Conservation (phyloP, 108 stramenopile species). For the Cyclotella kingstonii region DNA sequence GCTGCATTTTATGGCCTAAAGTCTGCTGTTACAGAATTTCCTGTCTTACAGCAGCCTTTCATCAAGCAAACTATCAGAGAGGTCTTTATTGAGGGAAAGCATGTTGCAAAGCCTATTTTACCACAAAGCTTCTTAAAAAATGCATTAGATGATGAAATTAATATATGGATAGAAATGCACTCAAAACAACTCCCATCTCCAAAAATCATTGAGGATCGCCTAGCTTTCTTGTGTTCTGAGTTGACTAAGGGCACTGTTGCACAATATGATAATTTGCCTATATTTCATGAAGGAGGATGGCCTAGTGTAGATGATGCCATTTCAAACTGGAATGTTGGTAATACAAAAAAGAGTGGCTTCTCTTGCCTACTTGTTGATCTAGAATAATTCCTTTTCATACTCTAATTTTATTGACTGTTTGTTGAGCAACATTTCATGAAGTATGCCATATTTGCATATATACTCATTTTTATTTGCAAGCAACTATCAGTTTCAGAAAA, state of each 20-base stretch:
- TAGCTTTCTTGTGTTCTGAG: slow-evolving; percentile 66
- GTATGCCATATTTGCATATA: too few relatives aligned
- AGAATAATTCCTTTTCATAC: too few relatives aligned
- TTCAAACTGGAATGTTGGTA: neutral
- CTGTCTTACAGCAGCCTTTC: slow-evolving; percentile 9
- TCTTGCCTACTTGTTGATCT: neutral
- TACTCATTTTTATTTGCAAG: too few relatives aligned
- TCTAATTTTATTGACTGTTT: too few relatives aligned
- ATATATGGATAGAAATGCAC: slow-evolving; percentile 58
- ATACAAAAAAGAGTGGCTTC: neutral
- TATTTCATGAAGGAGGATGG: slow-evolving; percentile 87
- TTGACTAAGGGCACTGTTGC: slow-evolving; percentile 31
- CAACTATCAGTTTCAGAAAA: too few relatives aligned
- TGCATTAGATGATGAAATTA: slow-evolving; percentile 39
- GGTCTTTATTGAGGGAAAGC: slow-evolving; percentile 43
- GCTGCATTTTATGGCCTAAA: slow-evolving; percentile 62
- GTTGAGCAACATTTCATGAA: too few relatives aligned
- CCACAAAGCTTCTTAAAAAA: slow-evolving; percentile 21
- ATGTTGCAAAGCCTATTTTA: slow-evolving; percentile 19
- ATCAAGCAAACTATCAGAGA: slow-evolving; percentile 52
- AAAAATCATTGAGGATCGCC: slow-evolving; percentile 61
- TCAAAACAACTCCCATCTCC: slow-evolving; percentile 59
- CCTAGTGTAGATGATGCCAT: slow-evolving; percentile 44
- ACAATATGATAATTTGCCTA: slow-evolving; percentile 72
- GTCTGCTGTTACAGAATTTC: slow-evolving; percentile 38